These are phyloP conservation scores for Zoysia pacifica DNA, from an alignment of 176 grass and related monocot species.

Conservation along the genomic window DNA sequence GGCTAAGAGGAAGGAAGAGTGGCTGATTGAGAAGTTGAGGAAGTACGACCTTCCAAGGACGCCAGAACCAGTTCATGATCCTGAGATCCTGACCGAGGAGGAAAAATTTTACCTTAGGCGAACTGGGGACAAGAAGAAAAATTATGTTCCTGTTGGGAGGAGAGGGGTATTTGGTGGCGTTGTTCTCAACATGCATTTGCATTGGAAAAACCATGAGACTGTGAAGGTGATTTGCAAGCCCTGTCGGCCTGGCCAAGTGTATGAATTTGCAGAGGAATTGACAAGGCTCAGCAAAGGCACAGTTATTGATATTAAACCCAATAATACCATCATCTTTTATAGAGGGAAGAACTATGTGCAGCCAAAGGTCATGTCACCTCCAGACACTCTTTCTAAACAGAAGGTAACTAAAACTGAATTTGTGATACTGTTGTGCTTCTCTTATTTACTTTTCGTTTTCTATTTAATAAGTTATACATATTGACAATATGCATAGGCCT, in stretches of 20 bases:
- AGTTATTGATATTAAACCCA: slow-evolving; percentile 62
- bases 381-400: slow-evolving; percentile 69
- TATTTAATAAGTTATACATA: neutral
- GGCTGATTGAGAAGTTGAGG: slow-evolving; percentile 80
- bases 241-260: slow-evolving; percentile 66
- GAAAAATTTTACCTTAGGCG: slow-evolving; percentile 69
- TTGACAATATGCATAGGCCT: slow-evolving; percentile 38
- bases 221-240: slow-evolving; percentile 71
- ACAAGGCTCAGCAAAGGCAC: slow-evolving; percentile 63
- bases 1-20: slow-evolving; percentile 86
- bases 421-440: neutral
- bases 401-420: slow-evolving; percentile 49
- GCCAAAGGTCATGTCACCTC: slow-evolving; percentile 76
- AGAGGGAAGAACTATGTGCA: slow-evolving; percentile 75
- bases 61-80: slow-evolving; percentile 53
- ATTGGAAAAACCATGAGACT: slow-evolving; percentile 85
- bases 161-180: slow-evolving; percentile 83
- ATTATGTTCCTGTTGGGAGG: slow-evolving; percentile 70
- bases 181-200: slow-evolving; percentile 86
- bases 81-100: slow-evolving; percentile 76
- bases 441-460: neutral
- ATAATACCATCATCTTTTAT: slow-evolving; percentile 78
- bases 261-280: slow-evolving; percentile 65
- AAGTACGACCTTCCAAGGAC: slow-evolving; percentile 60
- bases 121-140: slow-evolving; percentile 74